A percentile compares a stretch with the other conserved stretches of the same genome.
Evolutionary conservation across 2,329 filamentous ascomycete species (phyloP).

Genomic region (Penicillium sp.): DNA sequence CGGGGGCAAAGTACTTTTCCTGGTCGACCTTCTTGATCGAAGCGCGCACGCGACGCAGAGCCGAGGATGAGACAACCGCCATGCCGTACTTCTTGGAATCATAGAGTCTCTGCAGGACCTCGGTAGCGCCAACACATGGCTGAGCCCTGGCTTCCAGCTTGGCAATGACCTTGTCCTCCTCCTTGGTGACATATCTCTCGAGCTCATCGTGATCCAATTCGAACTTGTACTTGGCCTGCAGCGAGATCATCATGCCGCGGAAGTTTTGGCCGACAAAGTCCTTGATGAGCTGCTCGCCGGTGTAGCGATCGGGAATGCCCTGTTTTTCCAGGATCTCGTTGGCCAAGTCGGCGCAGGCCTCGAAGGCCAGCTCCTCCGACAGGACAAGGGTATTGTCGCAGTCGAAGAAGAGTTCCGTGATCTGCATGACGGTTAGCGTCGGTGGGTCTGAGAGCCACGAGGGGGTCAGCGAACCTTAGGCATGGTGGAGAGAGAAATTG

Average conservation of each 20-base stretch:
- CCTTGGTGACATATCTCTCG: constrained; percentile 69
- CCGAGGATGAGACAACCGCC: constrained; percentile 78
- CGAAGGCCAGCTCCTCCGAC: constrained; percentile 86
- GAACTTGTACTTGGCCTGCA: constrained; percentile 75
- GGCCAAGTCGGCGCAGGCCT: constrained; percentile 83
- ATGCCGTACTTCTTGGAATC: constrained; percentile 65
- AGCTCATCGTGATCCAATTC: constrained; percentile 65
- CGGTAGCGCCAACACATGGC: constrained; percentile 68
- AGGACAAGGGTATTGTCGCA: constrained; percentile 88
- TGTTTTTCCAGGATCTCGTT: constrained; percentile 76
- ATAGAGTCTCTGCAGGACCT: constrained; percentile 64
- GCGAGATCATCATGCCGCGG: constrained; percentile 79
- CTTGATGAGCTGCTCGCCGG: constrained; percentile 71
- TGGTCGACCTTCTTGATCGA: constrained; percentile 77
- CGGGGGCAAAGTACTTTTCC: constrained; percentile 73
- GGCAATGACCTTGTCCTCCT: constrained; percentile 80
- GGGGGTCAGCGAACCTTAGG: constrained; percentile 31
- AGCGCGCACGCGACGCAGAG: constrained; percentile 72
- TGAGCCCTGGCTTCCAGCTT: constrained; percentile 68
- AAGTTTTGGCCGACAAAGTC: constrained; percentile 95
- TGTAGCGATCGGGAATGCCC: constrained; percentile 67
- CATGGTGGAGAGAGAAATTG: constrained; percentile 25
- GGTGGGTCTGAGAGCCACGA: constrained; percentile 6
- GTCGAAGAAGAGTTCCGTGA: constrained; percentile 72
- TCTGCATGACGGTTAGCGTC: constrained; percentile 43